phyloP scores from a whole-genome alignment of 2,329 filamentous ascomycete genomes.

The Xylogone sp. region DNA sequence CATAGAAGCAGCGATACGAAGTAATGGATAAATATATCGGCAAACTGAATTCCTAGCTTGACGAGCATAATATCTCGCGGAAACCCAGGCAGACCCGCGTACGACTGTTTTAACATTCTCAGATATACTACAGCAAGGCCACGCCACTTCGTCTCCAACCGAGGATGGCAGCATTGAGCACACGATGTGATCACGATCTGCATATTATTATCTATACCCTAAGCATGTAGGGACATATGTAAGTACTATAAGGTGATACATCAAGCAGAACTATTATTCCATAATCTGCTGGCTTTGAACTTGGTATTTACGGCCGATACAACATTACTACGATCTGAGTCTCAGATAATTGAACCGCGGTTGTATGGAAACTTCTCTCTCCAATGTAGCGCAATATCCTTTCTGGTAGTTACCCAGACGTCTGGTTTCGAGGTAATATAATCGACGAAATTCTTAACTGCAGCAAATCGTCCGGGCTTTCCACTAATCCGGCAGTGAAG shows the following conservation, averaged over 20 bases:
- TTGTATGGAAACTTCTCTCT: constrained; percentile 41
- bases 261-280: constrained; percentile 23
- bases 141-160: constrained; percentile 20
- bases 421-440: constrained; percentile 46
- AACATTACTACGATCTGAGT: constrained; percentile 27
- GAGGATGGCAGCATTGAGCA: constrained; percentile 6
- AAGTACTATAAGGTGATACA: constrained; percentile 27
- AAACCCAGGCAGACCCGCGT: background rate
- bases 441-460: constrained; percentile 46
- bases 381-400: constrained; percentile 44
- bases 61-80: background rate
- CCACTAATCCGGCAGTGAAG: constrained; percentile 49
- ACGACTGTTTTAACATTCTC: constrained; percentile 4
- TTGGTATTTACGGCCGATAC: constrained; percentile 24
- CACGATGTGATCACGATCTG: background rate
- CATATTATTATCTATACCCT: constrained; percentile 12
- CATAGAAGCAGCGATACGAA: background rate
- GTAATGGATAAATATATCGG: constrained; percentile 1
- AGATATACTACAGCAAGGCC: constrained; percentile 23
- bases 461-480: constrained; percentile 44
- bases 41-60: constrained; percentile 2
- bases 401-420: constrained; percentile 48
- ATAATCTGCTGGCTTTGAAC: constrained; percentile 26
- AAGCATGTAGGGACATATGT: constrained; percentile 25
- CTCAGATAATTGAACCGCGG: background rate